Evolutionary conservation across 805 yeast genomes (phyloP), one percentile per base, ranked within the genome.

Genomic region (Metschnikowia koreensis): DNA sequence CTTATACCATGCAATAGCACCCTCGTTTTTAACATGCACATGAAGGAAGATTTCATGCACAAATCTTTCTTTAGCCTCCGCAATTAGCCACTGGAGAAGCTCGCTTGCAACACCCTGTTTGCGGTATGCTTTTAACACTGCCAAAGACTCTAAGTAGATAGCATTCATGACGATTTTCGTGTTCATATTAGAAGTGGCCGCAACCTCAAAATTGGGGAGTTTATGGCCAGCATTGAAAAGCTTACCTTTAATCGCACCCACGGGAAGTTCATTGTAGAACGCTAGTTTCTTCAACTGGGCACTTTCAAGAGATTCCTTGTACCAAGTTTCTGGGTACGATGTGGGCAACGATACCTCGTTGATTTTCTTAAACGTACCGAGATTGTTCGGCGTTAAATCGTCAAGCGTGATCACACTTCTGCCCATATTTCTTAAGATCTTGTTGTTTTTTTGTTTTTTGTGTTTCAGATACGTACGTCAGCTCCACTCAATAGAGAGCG

Each of bases 191-290:
- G 59, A 57, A 12, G 60, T 58, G 38, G 59, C 63, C 13, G 66
- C 57, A n/a, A 51, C 59, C 39, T 66, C 68, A 38, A 60, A 64
- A n/a, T 58, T 56, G 28, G 66, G 57, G 6, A 74, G 60, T n/a
- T 71, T 73, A 43, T 75, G 72, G 12, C 70, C 60, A 17, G 81
- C 73, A 51, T 76, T 75, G 48, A 78, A 69, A 8, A 75, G 67
- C 57, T 73, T 76, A 50, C 87, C 85, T 54, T 84, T 83, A 45
- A 90, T 70, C 4, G 83, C 86, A 13, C 94, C 97, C 4, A 90
- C 93, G 7, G 96, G 90, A 6, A 87, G 80, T 61, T 87, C 96
- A 45, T 86, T 80, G 66, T 77, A 86, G 68, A 75, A 87, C 0
- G 86, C 87, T 50, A 83, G 69, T 61, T 84, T 77, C 34, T 78